phyloP scores from a whole-genome alignment of 495 filamentous ascomycete genomes.

The Darksidea phi region DNA sequence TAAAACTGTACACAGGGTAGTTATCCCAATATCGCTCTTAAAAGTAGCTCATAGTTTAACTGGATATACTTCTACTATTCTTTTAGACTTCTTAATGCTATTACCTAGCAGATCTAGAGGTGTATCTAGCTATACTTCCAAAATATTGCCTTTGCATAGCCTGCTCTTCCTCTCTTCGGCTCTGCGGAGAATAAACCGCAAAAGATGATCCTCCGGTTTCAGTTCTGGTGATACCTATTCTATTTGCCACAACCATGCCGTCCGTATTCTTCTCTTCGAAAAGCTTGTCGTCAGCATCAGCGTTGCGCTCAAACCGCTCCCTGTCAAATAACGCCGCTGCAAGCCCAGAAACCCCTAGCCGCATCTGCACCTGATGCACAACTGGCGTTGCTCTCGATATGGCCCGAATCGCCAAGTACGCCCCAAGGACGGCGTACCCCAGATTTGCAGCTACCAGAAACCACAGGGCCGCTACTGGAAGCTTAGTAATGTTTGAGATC shows the following conservation, averaged over 20 bases:
- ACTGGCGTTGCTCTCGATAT: not conserved
- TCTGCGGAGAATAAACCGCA: too few species aligned
- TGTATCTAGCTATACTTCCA: too few species aligned
- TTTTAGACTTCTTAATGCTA: too few species aligned
- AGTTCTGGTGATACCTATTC: constrained; percentile 8
- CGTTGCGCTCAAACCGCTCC: constrained; percentile 1
- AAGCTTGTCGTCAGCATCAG: constrained; percentile 1
- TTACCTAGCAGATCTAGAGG: too few species aligned
- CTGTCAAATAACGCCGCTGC: constrained; percentile 16
- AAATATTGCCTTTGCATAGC: too few species aligned
- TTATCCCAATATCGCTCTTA: too few species aligned
- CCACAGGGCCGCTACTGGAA: constrained; percentile 22
- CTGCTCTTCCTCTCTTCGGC: too few species aligned
- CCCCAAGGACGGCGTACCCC: not conserved
- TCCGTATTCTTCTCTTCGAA: constrained; percentile 1
- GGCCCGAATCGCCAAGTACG: constrained; percentile 5
- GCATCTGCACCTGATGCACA: constrained; percentile 14
- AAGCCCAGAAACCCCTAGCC: constrained; percentile 11
- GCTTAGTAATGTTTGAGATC: constrained; percentile 1
- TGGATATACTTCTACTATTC: too few species aligned
- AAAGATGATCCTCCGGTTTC: constrained; percentile 12
- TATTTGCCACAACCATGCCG: not conserved
- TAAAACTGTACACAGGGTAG: too few species aligned
- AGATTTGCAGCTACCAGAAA: constrained; percentile 13
- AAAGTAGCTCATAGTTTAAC: too few species aligned